Evolutionary conservation across 805 yeast species (phyloP).

Genomic region (Saccharomyces mikatae): DNA sequence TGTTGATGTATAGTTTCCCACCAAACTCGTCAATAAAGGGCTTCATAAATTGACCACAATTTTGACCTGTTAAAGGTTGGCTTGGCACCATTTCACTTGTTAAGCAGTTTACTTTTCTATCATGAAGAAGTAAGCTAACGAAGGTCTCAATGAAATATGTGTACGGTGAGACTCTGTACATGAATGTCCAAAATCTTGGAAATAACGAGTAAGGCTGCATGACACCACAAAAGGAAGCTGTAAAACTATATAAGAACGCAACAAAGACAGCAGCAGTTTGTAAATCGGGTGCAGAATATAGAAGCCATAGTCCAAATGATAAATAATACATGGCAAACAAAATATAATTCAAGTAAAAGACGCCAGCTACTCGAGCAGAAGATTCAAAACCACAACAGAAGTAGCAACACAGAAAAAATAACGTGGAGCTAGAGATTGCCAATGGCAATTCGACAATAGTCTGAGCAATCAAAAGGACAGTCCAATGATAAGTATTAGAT

Average conservation of each 20-base stretch:
- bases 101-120: constrained; percentile 42
- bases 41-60: constrained; percentile 49
- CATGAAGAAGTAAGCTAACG: constrained; percentile 40
- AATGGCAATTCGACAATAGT: constrained; percentile 53
- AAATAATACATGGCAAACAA: constrained; percentile 36
- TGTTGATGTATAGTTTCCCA: constrained; percentile 49
- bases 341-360: constrained; percentile 37
- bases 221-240: constrained; percentile 29
- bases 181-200: constrained; percentile 70
- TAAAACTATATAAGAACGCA: constrained; percentile 30
- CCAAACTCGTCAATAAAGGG: constrained; percentile 34
- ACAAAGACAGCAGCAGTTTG: constrained; percentile 55
- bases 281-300: constrained; percentile 54
- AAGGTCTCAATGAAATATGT: constrained; percentile 49
- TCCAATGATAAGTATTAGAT: constrained; percentile 68
- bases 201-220: constrained; percentile 31
- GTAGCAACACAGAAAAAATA: constrained; percentile 45
- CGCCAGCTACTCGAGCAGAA: constrained; percentile 37
- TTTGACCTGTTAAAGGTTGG: constrained; percentile 47
- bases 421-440: constrained; percentile 37
- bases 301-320: constrained; percentile 39
- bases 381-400: constrained; percentile 37
- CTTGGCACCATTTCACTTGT: constrained; percentile 39
- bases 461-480: constrained; percentile 45
- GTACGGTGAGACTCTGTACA: constrained; percentile 56